Percentiles rank a stretch among this genome's conserved stretches.
Evolutionary conservation across 2,329 filamentous ascomycete species (phyloP).

Genomic region (Didymella sp.): DNA sequence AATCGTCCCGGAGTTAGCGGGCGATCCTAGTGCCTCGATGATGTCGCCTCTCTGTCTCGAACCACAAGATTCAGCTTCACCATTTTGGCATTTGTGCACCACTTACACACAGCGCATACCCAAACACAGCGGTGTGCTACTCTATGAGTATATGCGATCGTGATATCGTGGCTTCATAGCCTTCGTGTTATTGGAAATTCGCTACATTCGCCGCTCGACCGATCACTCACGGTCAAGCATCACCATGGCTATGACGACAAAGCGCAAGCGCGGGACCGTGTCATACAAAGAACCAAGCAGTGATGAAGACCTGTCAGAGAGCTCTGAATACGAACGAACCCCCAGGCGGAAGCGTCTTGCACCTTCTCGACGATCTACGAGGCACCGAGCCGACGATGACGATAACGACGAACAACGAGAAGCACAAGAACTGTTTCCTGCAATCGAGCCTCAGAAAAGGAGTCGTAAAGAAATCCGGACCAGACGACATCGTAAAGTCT

Average conservation of each 20-base stretch:
- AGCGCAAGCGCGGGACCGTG: conserved; percentile 46
- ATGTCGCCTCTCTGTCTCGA: conserved; percentile 13
- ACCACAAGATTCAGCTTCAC: not conserved
- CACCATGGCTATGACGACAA: conserved; percentile 40
- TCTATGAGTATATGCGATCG: conserved; percentile 13
- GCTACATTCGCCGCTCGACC: not conserved
- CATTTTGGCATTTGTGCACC: not conserved
- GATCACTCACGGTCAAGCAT: conserved; percentile 1
- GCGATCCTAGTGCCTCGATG: conserved; percentile 9
- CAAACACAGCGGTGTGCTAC: not conserved
- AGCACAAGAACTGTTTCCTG: conserved; percentile 12
- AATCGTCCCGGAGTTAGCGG: conserved; percentile 9
- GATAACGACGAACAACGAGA: conserved; percentile 24
- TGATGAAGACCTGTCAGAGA: conserved; percentile 38
- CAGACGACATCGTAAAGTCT: conserved; percentile 28
- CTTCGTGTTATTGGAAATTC: not conserved
- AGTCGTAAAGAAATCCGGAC: conserved; percentile 18
- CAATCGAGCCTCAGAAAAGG: conserved; percentile 3
- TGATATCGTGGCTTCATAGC: conserved; percentile 8
- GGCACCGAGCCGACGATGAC: conserved; percentile 26
- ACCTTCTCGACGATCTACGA: conserved; percentile 37
- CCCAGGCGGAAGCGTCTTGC: conserved; percentile 24
- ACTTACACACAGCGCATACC: not conserved
- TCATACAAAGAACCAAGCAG: conserved; percentile 49
- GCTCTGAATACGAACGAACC: conserved; percentile 24